Evolutionary conservation across 495 filamentous ascomycete genomes (phyloP).

Genomic region (Penicillium samsonianum): DNA sequence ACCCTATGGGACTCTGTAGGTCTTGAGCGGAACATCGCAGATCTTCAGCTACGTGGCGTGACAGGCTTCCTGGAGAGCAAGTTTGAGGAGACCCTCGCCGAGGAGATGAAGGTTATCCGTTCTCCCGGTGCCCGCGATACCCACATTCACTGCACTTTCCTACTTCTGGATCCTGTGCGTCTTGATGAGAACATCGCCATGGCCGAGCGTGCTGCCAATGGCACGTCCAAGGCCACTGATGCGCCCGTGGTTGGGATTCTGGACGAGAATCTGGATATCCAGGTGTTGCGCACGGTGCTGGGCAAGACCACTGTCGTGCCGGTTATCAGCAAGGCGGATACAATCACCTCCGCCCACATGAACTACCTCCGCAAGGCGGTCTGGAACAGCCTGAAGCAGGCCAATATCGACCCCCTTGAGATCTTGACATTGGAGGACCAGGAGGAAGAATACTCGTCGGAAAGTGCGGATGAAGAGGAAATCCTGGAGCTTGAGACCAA

Average conservation of each 20-base stretch:
- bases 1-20: constrained; percentile 97
- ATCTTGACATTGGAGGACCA: constrained; percentile 77
- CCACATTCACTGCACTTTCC: constrained; percentile 94
- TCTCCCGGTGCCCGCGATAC: constrained; percentile 93
- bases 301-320: constrained; percentile 97
- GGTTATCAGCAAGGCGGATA: constrained; percentile 96
- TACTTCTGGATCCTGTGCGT: constrained; percentile 85
- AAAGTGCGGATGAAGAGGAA: constrained; percentile 56
- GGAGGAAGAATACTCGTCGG: constrained; percentile 63
- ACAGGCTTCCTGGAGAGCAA: constrained; percentile 93
- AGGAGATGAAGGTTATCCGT: constrained; percentile 96
- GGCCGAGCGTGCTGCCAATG: constrained; percentile 58
- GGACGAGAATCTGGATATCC: constrained; percentile 87
- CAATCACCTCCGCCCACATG: constrained; percentile 92
- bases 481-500: constrained; percentile 30
- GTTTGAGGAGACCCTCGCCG: constrained; percentile 95
- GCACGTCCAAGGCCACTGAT: constrained; percentile 52
- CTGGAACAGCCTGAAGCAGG: constrained; percentile 80
- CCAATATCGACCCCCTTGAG: constrained; percentile 86
- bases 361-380: constrained; percentile 86
- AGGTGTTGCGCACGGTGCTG: constrained; percentile 82
- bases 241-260: constrained; percentile 60
- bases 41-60: constrained; percentile 90
- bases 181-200: constrained; percentile 81
- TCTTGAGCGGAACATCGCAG: constrained; percentile 88